Base-by-base conservation (phyloP, 2,329 filamentous ascomycete genomes). In the Cladosporium colombiae region DNA sequence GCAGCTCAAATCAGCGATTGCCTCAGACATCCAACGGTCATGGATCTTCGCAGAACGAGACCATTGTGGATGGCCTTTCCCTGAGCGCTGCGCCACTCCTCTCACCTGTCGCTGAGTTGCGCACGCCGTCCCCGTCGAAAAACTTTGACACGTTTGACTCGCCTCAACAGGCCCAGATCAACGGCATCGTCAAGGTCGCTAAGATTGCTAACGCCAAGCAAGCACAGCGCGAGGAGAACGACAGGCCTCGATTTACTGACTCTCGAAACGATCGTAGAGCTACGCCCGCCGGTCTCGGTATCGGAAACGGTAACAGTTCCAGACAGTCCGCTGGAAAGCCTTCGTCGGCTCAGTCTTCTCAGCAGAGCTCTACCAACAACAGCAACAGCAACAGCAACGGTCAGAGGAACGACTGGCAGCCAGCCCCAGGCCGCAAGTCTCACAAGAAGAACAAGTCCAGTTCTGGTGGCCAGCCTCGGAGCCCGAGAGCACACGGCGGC, bases 101-200 rank as follows among this genome's bases (percentile, higher is more conserved):
- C 2, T 93, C 91, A 0, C 91, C 91, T 0, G 90, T 93, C 0
- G 90, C 89, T 63, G 91, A 93, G 78, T 85, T 86, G 6, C 83
- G 85, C n/a, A 90, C 88, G 0, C 89, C 90, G 2, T 91, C 90
- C 1, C 89, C 90, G 1, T 89, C 84, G 3, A 81, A 84, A 14
- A 63, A 53, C 27, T 63, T 46, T 35, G 61, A 63, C 49, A 63
- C 61, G 1, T 63, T 63, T n/a, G 50, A 63, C 33, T 63, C 61
- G 50, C 61, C 61, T 23, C 67, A 70, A 5, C 71, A 71, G 49
- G 56, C 67, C 33, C 58, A 62, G 18, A 52, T 57, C 33, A 75
- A 74, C 59, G 73, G 74, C 29, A 65, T 74, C 1, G 52, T 69
- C 33, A 72, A 72, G 67, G 67, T 68, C 21, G 72, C 72, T 16